Conservation (phyloP, 2,329 filamentous ascomycete genomes). For the Aspergillus hortae region DNA sequence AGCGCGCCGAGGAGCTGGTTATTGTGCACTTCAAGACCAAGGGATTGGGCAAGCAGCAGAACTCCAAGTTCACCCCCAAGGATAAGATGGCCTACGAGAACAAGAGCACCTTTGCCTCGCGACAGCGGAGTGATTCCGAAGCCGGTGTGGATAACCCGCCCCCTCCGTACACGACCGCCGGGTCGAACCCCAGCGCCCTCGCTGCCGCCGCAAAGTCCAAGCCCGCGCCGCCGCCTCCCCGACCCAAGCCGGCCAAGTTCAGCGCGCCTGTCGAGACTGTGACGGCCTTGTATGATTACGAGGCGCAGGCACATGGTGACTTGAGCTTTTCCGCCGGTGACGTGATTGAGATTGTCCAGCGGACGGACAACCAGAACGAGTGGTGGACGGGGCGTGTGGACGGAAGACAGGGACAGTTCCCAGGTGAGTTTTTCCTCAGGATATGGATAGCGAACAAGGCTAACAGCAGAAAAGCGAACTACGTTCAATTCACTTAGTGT, state of each 20-base stretch:
- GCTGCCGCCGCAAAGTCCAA: slow-evolving; percentile 65
- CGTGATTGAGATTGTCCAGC: slow-evolving; percentile 77
- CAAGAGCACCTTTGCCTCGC: slow-evolving; percentile 31
- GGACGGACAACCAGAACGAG: slow-evolving; percentile 89
- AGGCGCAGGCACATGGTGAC: slow-evolving; percentile 91
- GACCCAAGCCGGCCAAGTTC: slow-evolving; percentile 74
- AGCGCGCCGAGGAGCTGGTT: slow-evolving; percentile 76
- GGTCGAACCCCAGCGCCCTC: slow-evolving; percentile 41
- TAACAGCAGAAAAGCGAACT: slow-evolving; percentile 31
- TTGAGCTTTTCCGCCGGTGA: slow-evolving; percentile 87
- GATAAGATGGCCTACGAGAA: slow-evolving; percentile 35
- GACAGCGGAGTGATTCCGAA: slow-evolving; percentile 38
- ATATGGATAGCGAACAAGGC: background rate
- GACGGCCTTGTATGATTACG: slow-evolving; percentile 92
- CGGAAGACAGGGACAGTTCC: slow-evolving; percentile 85
- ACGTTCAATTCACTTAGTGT: slow-evolving; percentile 32
- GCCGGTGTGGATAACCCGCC: slow-evolving; percentile 57
- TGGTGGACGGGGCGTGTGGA: slow-evolving; percentile 89
- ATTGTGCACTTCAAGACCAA: slow-evolving; percentile 92
- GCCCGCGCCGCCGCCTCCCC: slow-evolving; percentile 66
- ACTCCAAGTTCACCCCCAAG: slow-evolving; percentile 32
- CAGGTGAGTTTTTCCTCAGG: slow-evolving; percentile 59
- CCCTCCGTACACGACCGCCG: slow-evolving; percentile 62
- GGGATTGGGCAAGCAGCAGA: slow-evolving; percentile 50
- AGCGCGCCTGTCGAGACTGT: slow-evolving; percentile 71